phyloP scores from a whole-genome alignment of 2,329 filamentous ascomycete genomes.

The Diaporthe vaccinii region DNA sequence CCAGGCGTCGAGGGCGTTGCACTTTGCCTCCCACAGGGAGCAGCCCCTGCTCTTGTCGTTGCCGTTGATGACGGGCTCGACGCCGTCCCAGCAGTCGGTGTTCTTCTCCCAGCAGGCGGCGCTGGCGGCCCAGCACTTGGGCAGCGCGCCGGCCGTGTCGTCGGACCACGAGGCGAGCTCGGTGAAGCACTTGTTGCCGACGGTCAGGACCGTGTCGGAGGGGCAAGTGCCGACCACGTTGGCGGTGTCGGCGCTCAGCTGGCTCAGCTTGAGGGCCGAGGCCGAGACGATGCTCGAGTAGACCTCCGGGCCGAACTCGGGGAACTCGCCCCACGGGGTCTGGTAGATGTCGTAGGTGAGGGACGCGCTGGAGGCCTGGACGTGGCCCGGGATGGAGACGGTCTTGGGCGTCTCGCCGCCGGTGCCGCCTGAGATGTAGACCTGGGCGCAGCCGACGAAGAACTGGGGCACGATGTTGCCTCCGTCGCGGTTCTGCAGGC shows the following conservation, averaged over 20 bases:
- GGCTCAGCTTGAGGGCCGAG: slow-evolving; percentile 7
- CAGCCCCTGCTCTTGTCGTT: slow-evolving; percentile 27
- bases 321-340: slow-evolving; percentile 25
- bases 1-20: slow-evolving; percentile 30
- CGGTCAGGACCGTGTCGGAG: slow-evolving; percentile 11
- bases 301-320: slow-evolving; percentile 27
- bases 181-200: slow-evolving; percentile 30
- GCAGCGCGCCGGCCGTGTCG: slow-evolving; percentile 18
- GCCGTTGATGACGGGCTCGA: slow-evolving; percentile 34
- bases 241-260: background rate
- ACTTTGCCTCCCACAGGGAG: slow-evolving; percentile 29
- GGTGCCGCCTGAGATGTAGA: slow-evolving; percentile 13
- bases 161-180: slow-evolving; percentile 23
- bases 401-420: slow-evolving; percentile 9
- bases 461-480: slow-evolving; percentile 29
- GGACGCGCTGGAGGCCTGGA: slow-evolving; percentile 12
- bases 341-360: slow-evolving; percentile 28
- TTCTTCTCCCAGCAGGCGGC: slow-evolving; percentile 30
- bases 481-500: slow-evolving; percentile 31
- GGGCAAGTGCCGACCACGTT: slow-evolving; percentile 13
- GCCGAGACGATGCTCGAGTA: background rate
- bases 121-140: slow-evolving; percentile 28
- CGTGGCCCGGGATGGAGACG: slow-evolving; percentile 16
- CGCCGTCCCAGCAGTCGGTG: slow-evolving; percentile 22
- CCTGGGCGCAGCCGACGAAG: slow-evolving; percentile 24